Evolutionary conservation across 768 basidiomycete species (phyloP).

Genomic region (Boletus pseudo-olivaceus): DNA sequence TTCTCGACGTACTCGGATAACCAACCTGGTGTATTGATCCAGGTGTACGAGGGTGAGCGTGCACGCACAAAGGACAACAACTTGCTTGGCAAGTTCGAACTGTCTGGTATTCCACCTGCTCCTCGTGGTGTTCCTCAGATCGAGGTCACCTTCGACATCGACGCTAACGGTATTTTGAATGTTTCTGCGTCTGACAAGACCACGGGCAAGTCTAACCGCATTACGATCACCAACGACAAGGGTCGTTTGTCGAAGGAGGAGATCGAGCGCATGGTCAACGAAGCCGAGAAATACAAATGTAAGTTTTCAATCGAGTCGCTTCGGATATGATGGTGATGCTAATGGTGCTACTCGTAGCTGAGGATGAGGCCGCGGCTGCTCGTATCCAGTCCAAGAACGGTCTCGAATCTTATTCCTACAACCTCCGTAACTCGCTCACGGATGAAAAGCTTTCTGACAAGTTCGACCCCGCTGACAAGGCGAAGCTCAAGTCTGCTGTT

Average conservation of each 20-base stretch:
- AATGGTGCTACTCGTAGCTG: constrained; percentile 41
- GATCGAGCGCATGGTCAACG: constrained; percentile 95
- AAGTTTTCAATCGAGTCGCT: constrained; percentile 19
- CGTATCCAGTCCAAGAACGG: constrained; percentile 87
- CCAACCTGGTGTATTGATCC: constrained; percentile 97
- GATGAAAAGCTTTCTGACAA: constrained; percentile 87
- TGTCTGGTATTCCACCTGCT: constrained; percentile 93
- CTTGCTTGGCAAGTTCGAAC: constrained; percentile 96
- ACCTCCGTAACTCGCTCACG: constrained; percentile 83
- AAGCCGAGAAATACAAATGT: constrained; percentile 92
- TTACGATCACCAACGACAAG: constrained; percentile 96
- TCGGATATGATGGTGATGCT: constrained; percentile 9
- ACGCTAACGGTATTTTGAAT: constrained; percentile 94
- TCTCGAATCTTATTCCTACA: constrained; percentile 93
- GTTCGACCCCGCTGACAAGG: constrained; percentile 83
- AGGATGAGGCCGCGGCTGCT: constrained; percentile 82
- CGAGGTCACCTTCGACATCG: constrained; percentile 97
- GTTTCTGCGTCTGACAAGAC: constrained; percentile 96
- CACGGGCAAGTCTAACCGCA: constrained; percentile 92
- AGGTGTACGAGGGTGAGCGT: constrained; percentile 98
- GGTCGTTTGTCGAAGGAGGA: constrained; percentile 96
- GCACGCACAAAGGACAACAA: constrained; percentile 99
- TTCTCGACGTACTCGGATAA: constrained; percentile 99
- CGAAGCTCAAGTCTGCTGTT: constrained; percentile 75
- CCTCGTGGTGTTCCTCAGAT: constrained; percentile 98